phyloP scores from a whole-genome alignment of 139 green algal genomes.

The Picochlorum sp. region DNA sequence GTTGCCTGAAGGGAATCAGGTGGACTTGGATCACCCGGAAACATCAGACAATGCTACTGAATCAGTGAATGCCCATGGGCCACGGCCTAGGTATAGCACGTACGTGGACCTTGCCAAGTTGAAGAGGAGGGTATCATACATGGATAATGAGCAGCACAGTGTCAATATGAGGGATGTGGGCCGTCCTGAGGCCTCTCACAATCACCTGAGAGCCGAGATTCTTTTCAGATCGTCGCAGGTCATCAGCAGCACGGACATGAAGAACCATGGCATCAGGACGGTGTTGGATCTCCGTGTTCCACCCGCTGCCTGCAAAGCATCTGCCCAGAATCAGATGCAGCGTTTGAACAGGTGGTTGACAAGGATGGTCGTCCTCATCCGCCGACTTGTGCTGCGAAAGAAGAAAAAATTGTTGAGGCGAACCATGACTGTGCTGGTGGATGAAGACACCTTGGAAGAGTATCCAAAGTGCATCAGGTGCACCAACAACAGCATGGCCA shows the following conservation, averaged over 20 bases:
- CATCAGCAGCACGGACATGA: not conserved
- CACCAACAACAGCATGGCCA: conserved; percentile 1
- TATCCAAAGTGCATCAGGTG: conserved; percentile 17
- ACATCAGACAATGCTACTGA: too few species aligned
- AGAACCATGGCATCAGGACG: conserved; percentile 7
- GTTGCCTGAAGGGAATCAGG: too few species aligned
- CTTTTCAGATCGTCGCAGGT: conserved; percentile 8
- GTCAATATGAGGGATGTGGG: not conserved
- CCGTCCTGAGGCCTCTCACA: not conserved
- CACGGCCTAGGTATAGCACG: too few species aligned
- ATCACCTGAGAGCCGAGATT: not conserved
- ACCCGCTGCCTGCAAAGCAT: conserved; percentile 5
- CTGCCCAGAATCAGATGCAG: conserved; percentile 6
- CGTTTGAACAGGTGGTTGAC: not conserved
- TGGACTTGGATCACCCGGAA: too few species aligned
- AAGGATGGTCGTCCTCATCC: not conserved
- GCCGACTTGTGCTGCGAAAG: not conserved
- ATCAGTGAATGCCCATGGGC: too few species aligned
- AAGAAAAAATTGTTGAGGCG: not conserved
- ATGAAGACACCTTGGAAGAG: not conserved
- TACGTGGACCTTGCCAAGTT: too few species aligned
- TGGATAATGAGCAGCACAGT: not conserved
- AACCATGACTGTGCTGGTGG: conserved; percentile 1
- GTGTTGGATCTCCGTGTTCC: conserved; percentile 14
- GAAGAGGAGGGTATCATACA: too few species aligned